Base-by-base conservation (phyloP, 306 rosid species). In the Astragalus glycyphyllos region DNA sequence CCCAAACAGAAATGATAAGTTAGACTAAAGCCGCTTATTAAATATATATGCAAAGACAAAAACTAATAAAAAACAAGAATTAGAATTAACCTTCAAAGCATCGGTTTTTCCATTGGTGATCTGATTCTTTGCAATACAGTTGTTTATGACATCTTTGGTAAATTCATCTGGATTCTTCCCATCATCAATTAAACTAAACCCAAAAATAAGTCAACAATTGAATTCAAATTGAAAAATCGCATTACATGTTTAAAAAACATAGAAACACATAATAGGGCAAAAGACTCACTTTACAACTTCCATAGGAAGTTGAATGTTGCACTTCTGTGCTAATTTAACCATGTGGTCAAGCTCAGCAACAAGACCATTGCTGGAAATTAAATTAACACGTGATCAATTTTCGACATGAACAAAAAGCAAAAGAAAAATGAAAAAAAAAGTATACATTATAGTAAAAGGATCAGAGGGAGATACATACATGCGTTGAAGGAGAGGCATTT, bases 81-180 rank as follows among this genome's bases (percentile, higher is more conserved):
- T 44, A 79, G 68, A 73, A 38, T 55, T 60, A 11, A 94, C 99
- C 97, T 91, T 94, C 74, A 95, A 82, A 47, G 96, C 87, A 69
- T 91, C 96, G 8, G 99, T 83, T 83, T 87, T 89, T 37, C 97
- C 99, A 79, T 91, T 95, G 40, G 97, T 91, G 63, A 80, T 89
- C 81, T 91, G 97, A 87, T 95, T 95, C 85, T 91, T 95, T n/a
- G 87, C 88, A 73, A 95, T 89, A 71, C 97, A 89, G 78, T 87
- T 87, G 79, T 87, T 95, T 69, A 95, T 57, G 58, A 95, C 95
- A 82, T 95, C 99, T 86, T 63, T 85, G 5, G 96, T 91, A 67
- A 95, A 91, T 64, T 95, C 96, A 80, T 95, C 99, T 14, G 97
- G 99, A 82, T 95, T 95, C 84, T 95, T 93, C 68, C 97, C 98